Base-by-base conservation (phyloP, 2,329 filamentous ascomycete species). In the Metarhizium album region DNA sequence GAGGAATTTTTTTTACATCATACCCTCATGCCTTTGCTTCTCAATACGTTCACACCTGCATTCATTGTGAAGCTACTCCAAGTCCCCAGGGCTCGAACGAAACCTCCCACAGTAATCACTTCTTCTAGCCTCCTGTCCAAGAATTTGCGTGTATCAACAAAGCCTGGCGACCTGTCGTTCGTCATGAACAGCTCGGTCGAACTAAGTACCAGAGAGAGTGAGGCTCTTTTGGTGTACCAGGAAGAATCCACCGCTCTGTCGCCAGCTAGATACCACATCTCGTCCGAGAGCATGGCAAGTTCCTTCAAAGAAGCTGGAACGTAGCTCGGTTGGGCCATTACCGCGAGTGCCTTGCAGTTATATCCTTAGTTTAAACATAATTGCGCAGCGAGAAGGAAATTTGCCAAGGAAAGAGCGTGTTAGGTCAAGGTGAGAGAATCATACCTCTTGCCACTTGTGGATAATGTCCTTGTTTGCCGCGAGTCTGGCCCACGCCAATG, bases 181-280 rank as follows among this genome's bases (percentile, higher is more conserved):
- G 90, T 96, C 90, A 97, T 96, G 70, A 90, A 95, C 4, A 96
- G 73, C 69, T 98, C 93, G 51, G 84, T 79, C 33, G 83, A 81
- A 48, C 88, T 88, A 59, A 82, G 82, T 42, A 79, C 72, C 58
- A 75, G 68, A 33, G 78, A 77, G 9, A 82, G 66, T 20, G 73
- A 74, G 3, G 72, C 77, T 46, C 79, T 76, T 63, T 81, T 81
- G 51, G 76, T 73, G 62, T 98, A 98, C 93, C 93, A 98, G 4
- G 82, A 84, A 3, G 81, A 79, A 67, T 97, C 90, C 53, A 96
- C 87, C 22, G 83, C 79, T 22, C 71, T 74, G 67, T 97, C 93
- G 47, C 89, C 88, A 0, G 91, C 81, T 3, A 95, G 79, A 62
- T 86, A 90, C 76, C 86, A 87, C 48, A 98, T 94, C 67, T 98